Evolutionary conservation across 1,284 basidiomycete genomes (phyloP).

Genomic region (Malassezia furfur): DNA sequence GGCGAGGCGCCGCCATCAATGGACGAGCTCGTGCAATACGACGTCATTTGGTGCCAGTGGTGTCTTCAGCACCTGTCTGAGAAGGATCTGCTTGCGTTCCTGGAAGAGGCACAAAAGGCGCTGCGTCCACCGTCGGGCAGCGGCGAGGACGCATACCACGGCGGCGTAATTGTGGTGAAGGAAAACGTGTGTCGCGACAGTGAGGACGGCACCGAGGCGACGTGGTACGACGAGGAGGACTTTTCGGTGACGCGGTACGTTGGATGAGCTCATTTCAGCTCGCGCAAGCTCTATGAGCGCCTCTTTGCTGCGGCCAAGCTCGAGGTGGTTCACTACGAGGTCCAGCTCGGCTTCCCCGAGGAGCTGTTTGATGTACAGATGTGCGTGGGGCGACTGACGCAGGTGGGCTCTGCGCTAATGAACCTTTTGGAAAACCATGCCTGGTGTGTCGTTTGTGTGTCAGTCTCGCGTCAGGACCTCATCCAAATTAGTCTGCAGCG

Average conservation of each 20-base stretch:
- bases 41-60: constrained; percentile 46
- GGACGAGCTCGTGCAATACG: constrained; percentile 29
- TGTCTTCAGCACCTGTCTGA: constrained; percentile 46
- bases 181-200: constrained; percentile 43
- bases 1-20: constrained; percentile 6
- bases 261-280: constrained; percentile 12
- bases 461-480: constrained; percentile 1
- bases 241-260: constrained; percentile 35
- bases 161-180: constrained; percentile 42
- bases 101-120: constrained; percentile 27
- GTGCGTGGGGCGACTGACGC: constrained; percentile 21
- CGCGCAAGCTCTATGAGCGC: constrained; percentile 39
- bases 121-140: constrained; percentile 13
- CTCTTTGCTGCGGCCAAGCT: constrained; percentile 41
- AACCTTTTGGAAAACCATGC: not conserved
- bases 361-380: constrained; percentile 46
- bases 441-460: no score
- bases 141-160: constrained; percentile 6
- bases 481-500: constrained; percentile 17
- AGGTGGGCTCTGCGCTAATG: constrained; percentile 19
- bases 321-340: constrained; percentile 32
- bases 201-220: constrained; percentile 36
- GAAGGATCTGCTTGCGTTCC: constrained; percentile 36
- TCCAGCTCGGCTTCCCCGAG: constrained; percentile 40
- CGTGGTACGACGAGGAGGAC: constrained; percentile 46